Percentiles rank a stretch among this genome's conserved stretches.
phyloP scores from a whole-genome alignment of 2,329 filamentous ascomycete genomes.

The Alternaria sp. region DNA sequence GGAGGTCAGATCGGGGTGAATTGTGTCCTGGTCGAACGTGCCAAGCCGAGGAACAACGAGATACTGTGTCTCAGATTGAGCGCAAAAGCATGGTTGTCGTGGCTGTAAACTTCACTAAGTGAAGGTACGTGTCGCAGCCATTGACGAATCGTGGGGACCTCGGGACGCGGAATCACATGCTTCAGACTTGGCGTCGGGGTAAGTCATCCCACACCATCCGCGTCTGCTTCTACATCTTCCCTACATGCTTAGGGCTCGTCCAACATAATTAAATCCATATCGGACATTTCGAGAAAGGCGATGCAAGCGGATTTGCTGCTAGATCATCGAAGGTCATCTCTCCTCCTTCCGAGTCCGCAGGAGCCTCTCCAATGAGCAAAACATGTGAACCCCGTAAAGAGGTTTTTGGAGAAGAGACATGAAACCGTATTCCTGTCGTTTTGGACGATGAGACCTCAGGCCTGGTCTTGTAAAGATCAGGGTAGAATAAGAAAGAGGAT shows the following conservation, averaged over 20 bases:
- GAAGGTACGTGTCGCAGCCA: constrained; percentile 6
- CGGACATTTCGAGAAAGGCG: not conserved
- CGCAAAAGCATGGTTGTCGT: not conserved
- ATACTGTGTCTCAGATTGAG: not conserved
- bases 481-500: not conserved
- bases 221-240: not conserved
- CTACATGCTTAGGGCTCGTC: not conserved
- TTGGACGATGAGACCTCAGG: not conserved
- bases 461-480: not conserved
- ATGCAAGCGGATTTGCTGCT: not conserved
- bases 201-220: not conserved
- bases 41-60: not conserved
- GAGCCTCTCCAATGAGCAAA: not conserved
- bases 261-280: not conserved
- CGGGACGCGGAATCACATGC: constrained; percentile 10
- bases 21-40: not conserved
- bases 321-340: not conserved
- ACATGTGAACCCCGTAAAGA: not conserved
- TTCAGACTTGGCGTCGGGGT: not conserved
- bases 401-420: not conserved
- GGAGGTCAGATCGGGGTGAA: not conserved
- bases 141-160: constrained; percentile 10
- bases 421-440: not conserved
- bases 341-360: not conserved
- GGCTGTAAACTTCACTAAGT: not conserved